A percentile compares a stretch with the other conserved stretches of the same genome.
These are phyloP conservation scores for Warburgia ugandensis DNA, from an alignment of 164 flowering plant species.

Conservation along the genomic window DNA sequence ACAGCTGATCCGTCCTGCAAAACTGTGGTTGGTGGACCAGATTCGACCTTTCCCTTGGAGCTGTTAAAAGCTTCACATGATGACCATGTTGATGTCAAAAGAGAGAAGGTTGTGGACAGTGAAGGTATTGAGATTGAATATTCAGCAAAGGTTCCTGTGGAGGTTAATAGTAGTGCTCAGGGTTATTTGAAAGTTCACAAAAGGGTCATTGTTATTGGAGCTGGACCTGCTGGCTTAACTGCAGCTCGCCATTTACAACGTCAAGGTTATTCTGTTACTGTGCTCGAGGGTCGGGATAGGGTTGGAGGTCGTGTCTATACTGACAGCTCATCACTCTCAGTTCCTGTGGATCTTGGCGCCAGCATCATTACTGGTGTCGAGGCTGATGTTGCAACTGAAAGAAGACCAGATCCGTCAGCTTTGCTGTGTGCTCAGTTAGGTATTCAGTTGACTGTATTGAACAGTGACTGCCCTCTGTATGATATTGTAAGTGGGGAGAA, in stretches of 20 bases:
- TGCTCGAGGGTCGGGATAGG: conserved; percentile 89
- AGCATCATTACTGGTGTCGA: conserved; percentile 99
- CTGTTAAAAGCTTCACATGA: conserved; percentile 9
- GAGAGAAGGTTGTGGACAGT: background rate
- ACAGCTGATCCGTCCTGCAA: conserved; percentile 18
- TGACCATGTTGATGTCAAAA: background rate
- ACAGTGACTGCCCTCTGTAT: conserved; percentile 97
- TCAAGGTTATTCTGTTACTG: conserved; percentile 75
- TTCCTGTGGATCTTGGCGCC: conserved; percentile 99
- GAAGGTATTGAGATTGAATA: conserved; percentile 10
- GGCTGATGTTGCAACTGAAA: conserved; percentile 90
- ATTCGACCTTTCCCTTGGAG: conserved; percentile 11
- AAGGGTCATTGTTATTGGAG: conserved; percentile 78
- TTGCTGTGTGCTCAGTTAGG: conserved; percentile 92
- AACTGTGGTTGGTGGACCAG: conserved; percentile 17
- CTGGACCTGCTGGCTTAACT: conserved; percentile 97
- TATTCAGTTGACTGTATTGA: conserved; percentile 79
- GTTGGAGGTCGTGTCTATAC: conserved; percentile 96
- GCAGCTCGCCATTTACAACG: conserved; percentile 97
- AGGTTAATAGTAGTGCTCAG: conserved; percentile 12
- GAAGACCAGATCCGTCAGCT: conserved; percentile 97
- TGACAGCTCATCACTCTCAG: conserved; percentile 83
- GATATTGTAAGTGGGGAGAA: conserved; percentile 76
- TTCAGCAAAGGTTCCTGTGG: conserved; percentile 10
- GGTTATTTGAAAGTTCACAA: conserved; percentile 31